Conservation (phyloP, 257 asterid genomes). For the Solanum neorickii region DNA sequence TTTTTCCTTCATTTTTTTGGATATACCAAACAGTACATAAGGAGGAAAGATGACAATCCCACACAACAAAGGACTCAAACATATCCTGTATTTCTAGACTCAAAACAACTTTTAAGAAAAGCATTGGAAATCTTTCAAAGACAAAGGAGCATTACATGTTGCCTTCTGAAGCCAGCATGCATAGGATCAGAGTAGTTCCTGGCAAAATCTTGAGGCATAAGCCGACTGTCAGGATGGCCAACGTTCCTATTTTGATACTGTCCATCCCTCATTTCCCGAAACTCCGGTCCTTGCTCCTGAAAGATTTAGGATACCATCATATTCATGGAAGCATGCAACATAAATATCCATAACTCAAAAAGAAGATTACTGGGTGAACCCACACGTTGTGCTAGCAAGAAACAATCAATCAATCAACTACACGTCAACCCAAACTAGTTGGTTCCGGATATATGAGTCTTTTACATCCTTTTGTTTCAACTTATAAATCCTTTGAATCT, state of each 20-base stretch:
- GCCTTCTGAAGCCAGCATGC: conserved; percentile 55
- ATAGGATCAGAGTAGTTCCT: conserved; percentile 36
- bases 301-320: conserved; percentile 5
- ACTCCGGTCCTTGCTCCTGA: conserved; percentile 59
- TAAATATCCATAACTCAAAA: background rate
- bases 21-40: background rate
- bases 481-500: background rate
- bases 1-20: background rate
- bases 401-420: background rate
- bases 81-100: background rate
- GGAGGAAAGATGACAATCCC: background rate
- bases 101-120: background rate
- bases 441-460: background rate
- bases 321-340: background rate
- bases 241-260: conserved; percentile 42
- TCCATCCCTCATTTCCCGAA: conserved; percentile 43
- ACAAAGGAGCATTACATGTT: conserved; percentile 33
- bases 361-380: background rate
- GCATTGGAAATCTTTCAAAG: background rate
- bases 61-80: background rate
- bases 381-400: background rate
- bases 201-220: conserved; percentile 51
- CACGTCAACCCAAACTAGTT: background rate
- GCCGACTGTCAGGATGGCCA: conserved; percentile 39
- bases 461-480: background rate